Evolutionary conservation across 2,329 filamentous ascomycete species (phyloP).

Genomic region (Talaromyces sp.): DNA sequence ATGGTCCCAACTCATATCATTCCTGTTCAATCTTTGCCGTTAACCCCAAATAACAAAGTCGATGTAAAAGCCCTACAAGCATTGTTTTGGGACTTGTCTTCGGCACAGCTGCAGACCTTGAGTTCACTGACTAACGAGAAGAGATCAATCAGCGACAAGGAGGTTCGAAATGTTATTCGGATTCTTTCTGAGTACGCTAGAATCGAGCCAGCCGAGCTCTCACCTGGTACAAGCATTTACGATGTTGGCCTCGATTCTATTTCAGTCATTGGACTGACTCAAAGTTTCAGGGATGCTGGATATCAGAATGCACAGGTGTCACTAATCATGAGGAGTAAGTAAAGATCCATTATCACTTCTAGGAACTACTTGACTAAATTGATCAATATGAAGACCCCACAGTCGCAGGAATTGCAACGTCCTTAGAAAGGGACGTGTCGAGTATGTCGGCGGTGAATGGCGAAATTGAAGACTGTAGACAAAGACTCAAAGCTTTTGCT

Average conservation of each 20-base stretch:
- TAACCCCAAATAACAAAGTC: conserved; percentile 87
- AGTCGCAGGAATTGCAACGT: conserved; percentile 39
- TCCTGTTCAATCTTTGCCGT: conserved; percentile 65
- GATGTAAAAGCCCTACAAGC: conserved; percentile 66
- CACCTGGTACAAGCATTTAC: conserved; percentile 65
- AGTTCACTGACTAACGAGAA: conserved; percentile 35
- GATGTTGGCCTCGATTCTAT: conserved; percentile 88
- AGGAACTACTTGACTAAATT: background rate
- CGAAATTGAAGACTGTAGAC: conserved; percentile 50
- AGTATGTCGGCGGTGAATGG: conserved; percentile 13
- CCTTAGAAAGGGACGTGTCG: conserved; percentile 19
- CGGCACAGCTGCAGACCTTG: conserved; percentile 60
- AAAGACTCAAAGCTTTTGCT: conserved; percentile 60
- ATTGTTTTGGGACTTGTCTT: conserved; percentile 61
- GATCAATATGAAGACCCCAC: conserved; percentile 29
- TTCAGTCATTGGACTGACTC: conserved; percentile 68
- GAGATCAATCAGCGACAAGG: conserved; percentile 33
- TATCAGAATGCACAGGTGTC: conserved; percentile 61
- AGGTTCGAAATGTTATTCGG: conserved; percentile 49
- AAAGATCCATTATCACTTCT: background rate
- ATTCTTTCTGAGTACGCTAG: conserved; percentile 55
- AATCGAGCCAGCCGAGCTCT: conserved; percentile 45
- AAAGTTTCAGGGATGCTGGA: conserved; percentile 60
- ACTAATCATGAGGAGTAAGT: conserved; percentile 60
- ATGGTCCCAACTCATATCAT: conserved; percentile 89